Evolutionary conservation across 371 early-diverging fungal species (phyloP).

Genomic region (Mortierella sp.): DNA sequence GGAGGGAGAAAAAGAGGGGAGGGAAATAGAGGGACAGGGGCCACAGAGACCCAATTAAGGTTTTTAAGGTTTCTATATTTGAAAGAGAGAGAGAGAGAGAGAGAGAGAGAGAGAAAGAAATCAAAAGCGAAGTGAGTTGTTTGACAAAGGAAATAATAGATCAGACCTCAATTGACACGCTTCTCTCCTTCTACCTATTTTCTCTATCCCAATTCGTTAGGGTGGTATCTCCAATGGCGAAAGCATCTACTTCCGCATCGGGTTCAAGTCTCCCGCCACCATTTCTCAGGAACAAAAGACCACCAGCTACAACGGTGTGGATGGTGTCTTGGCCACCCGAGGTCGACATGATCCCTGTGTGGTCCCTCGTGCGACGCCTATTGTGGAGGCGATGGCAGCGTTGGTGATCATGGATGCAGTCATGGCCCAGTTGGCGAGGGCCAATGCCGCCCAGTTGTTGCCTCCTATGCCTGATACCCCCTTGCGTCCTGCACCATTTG

Average conservation of each 20-base stretch:
- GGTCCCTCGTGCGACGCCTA: slow-evolving; percentile 94
- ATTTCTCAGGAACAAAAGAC: slow-evolving; percentile 92
- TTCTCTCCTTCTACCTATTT: not conserved
- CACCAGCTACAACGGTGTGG: slow-evolving; percentile 84
- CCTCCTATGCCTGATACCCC: slow-evolving; percentile 59
- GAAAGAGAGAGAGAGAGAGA: too few species aligned
- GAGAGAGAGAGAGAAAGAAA: too few species aligned
- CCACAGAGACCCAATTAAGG: too few species aligned
- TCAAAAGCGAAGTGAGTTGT: too few species aligned
- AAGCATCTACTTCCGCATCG: slow-evolving; percentile 95
- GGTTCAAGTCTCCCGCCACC: slow-evolving; percentile 97
- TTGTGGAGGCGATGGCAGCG: slow-evolving; percentile 97
- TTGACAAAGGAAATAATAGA: too few species aligned
- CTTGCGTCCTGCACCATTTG: slow-evolving; percentile 49
- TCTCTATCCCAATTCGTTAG: slow-evolving; percentile 26
- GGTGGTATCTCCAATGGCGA: slow-evolving; percentile 98
- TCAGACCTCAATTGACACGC: not conserved
- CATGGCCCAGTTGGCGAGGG: slow-evolving; percentile 73
- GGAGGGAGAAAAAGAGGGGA: too few species aligned
- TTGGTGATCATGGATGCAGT: slow-evolving; percentile 91
- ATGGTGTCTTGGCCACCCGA: slow-evolving; percentile 88
- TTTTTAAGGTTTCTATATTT: too few species aligned
- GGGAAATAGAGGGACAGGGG: too few species aligned
- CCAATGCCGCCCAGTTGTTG: slow-evolving; percentile 62
- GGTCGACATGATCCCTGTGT: slow-evolving; percentile 99